Percentiles rank a stretch among this genome's conserved stretches.
phyloP scores from a whole-genome alignment of 371 early-diverging fungal genomes.

The Mucor saturninus region DNA sequence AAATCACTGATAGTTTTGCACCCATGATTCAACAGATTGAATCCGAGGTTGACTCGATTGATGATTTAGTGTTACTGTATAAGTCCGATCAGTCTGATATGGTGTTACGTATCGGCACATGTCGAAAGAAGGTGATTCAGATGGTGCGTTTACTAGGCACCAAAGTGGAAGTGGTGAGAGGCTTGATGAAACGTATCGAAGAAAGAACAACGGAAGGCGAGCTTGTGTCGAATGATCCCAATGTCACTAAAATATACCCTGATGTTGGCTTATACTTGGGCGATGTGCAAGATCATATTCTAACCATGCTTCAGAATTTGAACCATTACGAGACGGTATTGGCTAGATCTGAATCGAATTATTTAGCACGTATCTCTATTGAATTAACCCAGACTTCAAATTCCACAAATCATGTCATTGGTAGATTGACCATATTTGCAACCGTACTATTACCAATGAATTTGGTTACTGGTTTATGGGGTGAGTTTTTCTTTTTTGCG shows the following conservation, averaged over 20 bases:
- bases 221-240: slow-evolving; percentile 3
- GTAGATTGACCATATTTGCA: slow-evolving; percentile 88
- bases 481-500: slow-evolving; percentile 12
- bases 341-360: slow-evolving; percentile 90
- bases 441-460: slow-evolving; percentile 91
- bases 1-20: slow-evolving; percentile 83
- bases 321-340: slow-evolving; percentile 90
- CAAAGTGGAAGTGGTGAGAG: slow-evolving; percentile 84
- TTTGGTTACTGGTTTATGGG: slow-evolving; percentile 80
- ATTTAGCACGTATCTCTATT: slow-evolving; percentile 93
- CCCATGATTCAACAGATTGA: slow-evolving; percentile 79
- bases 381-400: slow-evolving; percentile 93
- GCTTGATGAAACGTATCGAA: slow-evolving; percentile 60
- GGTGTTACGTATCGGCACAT: slow-evolving; percentile 80
- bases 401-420: slow-evolving; percentile 86
- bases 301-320: slow-evolving; percentile 91
- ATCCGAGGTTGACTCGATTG: slow-evolving; percentile 86
- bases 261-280: slow-evolving; percentile 74
- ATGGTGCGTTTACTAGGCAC: slow-evolving; percentile 74
- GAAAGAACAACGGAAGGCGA: slow-evolving; percentile 10
- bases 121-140: slow-evolving; percentile 81
- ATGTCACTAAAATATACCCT: slow-evolving; percentile 39
- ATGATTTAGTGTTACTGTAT: slow-evolving; percentile 75
- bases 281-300: slow-evolving; percentile 94
- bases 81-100: slow-evolving; percentile 80